Percentiles rank a stretch among this genome's conserved stretches.
These are phyloP conservation scores for Cairneyella variabilis DNA, from an alignment of 495 filamentous ascomycete species.

Conservation along the genomic window DNA sequence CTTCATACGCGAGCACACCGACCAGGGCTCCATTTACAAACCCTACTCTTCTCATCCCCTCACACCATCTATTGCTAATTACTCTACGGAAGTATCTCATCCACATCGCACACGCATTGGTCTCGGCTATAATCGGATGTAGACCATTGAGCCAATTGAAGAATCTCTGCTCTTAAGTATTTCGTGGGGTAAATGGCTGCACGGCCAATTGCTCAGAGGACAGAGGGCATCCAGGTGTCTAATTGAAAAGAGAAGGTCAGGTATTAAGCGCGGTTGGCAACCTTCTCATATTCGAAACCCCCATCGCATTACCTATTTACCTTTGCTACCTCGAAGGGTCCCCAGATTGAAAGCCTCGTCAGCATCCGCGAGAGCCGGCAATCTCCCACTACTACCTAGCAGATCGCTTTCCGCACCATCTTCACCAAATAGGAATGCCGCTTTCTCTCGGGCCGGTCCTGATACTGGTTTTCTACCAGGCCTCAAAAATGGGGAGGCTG, in stretches of 20 bases:
- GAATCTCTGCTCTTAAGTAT: neutral
- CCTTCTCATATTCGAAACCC: too few species aligned
- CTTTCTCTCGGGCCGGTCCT: constrained; percentile 40
- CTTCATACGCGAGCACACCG: too few species aligned
- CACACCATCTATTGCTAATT: neutral
- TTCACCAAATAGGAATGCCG: constrained; percentile 55
- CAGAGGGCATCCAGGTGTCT: too few species aligned
- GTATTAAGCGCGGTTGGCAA: too few species aligned
- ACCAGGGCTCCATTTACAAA: too few species aligned
- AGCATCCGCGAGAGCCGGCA: constrained; percentile 5
- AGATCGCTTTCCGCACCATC: constrained; percentile 37
- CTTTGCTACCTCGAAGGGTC: constrained; percentile 17
- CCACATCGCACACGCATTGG: too few species aligned
- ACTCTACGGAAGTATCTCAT: neutral
- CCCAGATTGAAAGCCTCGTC: constrained; percentile 25
- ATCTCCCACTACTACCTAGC: neutral
- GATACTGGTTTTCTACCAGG: constrained; percentile 17
- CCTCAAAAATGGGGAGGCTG: constrained; percentile 39
- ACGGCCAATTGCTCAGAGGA: too few species aligned
- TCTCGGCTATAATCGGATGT: neutral
- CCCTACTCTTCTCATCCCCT: neutral
- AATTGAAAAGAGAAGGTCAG: neutral
- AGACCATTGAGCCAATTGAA: neutral
- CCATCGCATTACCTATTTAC: too few species aligned
- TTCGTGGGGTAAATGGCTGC: constrained; percentile 10